Percentiles rank a stretch among this genome's conserved stretches.
Conservation (phyloP, 352 stramenopile species). For the Thraustotheca clavata region DNA sequence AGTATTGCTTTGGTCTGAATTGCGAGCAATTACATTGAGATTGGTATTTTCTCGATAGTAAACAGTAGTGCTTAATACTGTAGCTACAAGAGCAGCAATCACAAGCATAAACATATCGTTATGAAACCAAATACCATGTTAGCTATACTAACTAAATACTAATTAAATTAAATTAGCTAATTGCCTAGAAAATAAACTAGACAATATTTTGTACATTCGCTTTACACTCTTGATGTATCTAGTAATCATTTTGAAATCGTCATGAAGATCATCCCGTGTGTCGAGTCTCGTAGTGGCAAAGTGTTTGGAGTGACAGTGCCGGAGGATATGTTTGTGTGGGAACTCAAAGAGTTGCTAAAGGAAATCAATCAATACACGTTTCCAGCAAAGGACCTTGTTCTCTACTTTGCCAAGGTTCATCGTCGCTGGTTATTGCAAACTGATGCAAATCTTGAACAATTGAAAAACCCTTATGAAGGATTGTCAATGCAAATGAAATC, state of each 20-base stretch:
- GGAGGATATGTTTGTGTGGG: too few relatives aligned
- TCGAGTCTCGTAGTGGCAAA: too few relatives aligned
- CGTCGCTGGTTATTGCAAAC: too few relatives aligned
- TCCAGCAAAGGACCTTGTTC: too few relatives aligned
- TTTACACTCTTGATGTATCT: not conserved
- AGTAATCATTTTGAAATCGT: not conserved
- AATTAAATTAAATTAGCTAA: not conserved
- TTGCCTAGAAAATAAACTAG: not conserved
- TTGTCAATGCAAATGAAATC: too few relatives aligned
- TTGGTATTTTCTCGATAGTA: conserved; percentile 8
- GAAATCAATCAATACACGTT: too few relatives aligned
- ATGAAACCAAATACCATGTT: not conserved
- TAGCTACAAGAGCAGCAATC: not conserved
- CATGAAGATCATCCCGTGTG: too few relatives aligned
- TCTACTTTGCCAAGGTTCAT: too few relatives aligned
- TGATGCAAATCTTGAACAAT: too few relatives aligned
- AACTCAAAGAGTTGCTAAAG: too few relatives aligned
- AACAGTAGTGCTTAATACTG: not conserved
- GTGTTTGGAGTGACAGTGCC: too few relatives aligned
- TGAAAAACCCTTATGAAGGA: too few relatives aligned
- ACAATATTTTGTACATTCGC: not conserved
- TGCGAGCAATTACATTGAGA: not conserved
- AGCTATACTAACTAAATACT: not conserved
- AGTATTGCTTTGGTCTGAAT: not conserved
- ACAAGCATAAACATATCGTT: not conserved